Evolutionary conservation across 176 grass and related monocot species (phyloP), one percentile per base, ranked within the genome.

Genomic region (Carex parvula): DNA sequence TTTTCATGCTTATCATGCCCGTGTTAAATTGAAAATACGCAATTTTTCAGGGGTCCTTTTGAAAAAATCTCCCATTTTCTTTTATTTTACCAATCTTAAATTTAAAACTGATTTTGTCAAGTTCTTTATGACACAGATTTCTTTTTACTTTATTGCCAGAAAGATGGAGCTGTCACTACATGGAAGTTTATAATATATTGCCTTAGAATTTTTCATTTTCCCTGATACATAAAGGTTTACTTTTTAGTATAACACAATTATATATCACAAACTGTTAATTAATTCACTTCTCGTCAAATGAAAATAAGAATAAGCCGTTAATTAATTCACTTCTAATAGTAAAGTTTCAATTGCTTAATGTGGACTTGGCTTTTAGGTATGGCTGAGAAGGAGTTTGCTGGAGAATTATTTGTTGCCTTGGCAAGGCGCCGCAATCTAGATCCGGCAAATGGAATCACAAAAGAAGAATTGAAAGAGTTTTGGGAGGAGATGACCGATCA

Each of bases 401-500:
- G 91, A n/a, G 93, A 99, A 88, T 72, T 99, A 75, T 96, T 95
- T 48, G 89, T 87, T 21, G 81, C 97, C 33, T 29, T 99, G 87
- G 91, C 93, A 20, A 83, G 97, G 79, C 87, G 91, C 72, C 81
- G 91, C 77, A 80, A 82, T 65, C 78, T 96, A 44, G 85, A 99
- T 48, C 83, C 91, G 0, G 83, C 84, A 4, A 72, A 87, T 6
- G 97, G 97, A 83, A 75, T 99, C 84, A 92, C 56, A 73, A 92
- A 90, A 70, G 91, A 96, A 11, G 88, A 99, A 85, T 72, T 99
- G 35, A 87, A 93, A 84, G 93, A 99, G 79, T 99, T 95, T 78
- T 99, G 97, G 97, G 91, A 92, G 84, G 97, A 94, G 84, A 99
- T 99, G 97, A 95, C 93, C 1, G 81, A 96, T 60, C 93, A 99